These are phyloP conservation scores for Hypoxylon fragiforme DNA, from an alignment of 495 filamentous ascomycete genomes.

Conservation along the genomic window DNA sequence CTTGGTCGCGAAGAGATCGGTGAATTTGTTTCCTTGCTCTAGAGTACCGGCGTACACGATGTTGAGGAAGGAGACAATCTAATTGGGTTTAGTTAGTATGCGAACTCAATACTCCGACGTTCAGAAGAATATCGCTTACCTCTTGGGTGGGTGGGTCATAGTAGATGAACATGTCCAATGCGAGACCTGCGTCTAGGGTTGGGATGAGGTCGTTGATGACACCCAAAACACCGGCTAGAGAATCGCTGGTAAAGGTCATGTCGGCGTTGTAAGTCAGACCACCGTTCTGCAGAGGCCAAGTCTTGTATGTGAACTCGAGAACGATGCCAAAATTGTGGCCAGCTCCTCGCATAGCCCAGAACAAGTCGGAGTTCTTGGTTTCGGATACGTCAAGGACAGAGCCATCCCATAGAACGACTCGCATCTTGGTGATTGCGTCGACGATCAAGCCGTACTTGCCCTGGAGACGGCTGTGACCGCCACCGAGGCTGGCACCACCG, in stretches of 20 bases:
- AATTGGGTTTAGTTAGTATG: too few species aligned
- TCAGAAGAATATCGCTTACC: too few species aligned
- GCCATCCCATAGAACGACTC: slow-evolving; percentile 65
- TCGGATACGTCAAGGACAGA: slow-evolving; percentile 48
- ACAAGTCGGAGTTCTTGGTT: slow-evolving; percentile 48
- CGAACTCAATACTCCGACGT: too few species aligned
- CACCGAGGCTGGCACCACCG: slow-evolving; percentile 63
- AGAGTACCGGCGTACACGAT: neutral
- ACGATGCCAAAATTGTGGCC: slow-evolving; percentile 55
- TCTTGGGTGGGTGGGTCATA: neutral
- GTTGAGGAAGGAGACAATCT: neutral
- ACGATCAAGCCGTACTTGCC: slow-evolving; percentile 61
- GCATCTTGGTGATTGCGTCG: slow-evolving; percentile 58
- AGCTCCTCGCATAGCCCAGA: slow-evolving; percentile 56
- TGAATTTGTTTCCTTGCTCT: neutral
- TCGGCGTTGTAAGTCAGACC: slow-evolving; percentile 11
- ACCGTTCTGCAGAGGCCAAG: slow-evolving; percentile 1
- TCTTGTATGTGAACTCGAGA: slow-evolving; percentile 7
- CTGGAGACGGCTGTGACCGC: slow-evolving; percentile 59
- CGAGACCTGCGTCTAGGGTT: neutral
- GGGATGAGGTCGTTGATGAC: slow-evolving; percentile 9
- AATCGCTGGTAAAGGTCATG: slow-evolving; percentile 9
- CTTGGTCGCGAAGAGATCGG: neutral
- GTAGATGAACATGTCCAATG: neutral
- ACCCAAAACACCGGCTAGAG: slow-evolving; percentile 2